These are phyloP conservation scores for Prunus fruticosa DNA, from an alignment of 306 rosid species.

Conservation along the genomic window DNA sequence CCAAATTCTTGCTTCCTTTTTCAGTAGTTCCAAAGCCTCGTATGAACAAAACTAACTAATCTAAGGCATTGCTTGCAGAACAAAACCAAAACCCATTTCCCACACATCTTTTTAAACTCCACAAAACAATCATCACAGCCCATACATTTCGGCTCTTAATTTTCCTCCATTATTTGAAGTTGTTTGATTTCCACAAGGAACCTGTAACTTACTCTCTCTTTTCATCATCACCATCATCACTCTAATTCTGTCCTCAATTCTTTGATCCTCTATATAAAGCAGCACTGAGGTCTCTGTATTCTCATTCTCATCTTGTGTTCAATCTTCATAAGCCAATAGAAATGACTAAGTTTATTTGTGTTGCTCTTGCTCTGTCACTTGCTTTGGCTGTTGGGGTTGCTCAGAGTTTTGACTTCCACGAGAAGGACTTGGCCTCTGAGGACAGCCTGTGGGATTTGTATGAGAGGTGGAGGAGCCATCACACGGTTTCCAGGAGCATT, in stretches of 20 bases:
- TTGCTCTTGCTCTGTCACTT: slow-evolving; percentile 22
- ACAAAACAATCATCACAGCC: slow-evolving; percentile 1
- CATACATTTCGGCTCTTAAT: slow-evolving; percentile 10
- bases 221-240: slow-evolving; percentile 22
- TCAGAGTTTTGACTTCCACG: slow-evolving; percentile 48
- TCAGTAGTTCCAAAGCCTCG: not conserved
- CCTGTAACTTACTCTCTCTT: slow-evolving; percentile 31
- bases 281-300: slow-evolving; percentile 9
- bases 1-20: not conserved
- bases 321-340: slow-evolving; percentile 18
- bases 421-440: slow-evolving; percentile 43
- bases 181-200: slow-evolving; percentile 50
- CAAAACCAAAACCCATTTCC: slow-evolving; percentile 24
- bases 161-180: slow-evolving; percentile 26
- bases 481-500: slow-evolving; percentile 36
- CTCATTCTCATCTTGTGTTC: slow-evolving; percentile 35
- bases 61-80: slow-evolving; percentile 29
- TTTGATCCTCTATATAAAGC: slow-evolving; percentile 45
- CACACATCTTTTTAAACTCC: not conserved
- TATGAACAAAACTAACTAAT: slow-evolving; percentile 1
- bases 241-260: slow-evolving; percentile 3
- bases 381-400: slow-evolving; percentile 34
- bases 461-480: slow-evolving; percentile 53
- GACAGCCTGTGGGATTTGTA: slow-evolving; percentile 48
- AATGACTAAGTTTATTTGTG: slow-evolving; percentile 20